Evolutionary conservation across 225 moss, liverwort and hornwort genomes (phyloP).

Genomic region (Takakia lepidozioides): DNA sequence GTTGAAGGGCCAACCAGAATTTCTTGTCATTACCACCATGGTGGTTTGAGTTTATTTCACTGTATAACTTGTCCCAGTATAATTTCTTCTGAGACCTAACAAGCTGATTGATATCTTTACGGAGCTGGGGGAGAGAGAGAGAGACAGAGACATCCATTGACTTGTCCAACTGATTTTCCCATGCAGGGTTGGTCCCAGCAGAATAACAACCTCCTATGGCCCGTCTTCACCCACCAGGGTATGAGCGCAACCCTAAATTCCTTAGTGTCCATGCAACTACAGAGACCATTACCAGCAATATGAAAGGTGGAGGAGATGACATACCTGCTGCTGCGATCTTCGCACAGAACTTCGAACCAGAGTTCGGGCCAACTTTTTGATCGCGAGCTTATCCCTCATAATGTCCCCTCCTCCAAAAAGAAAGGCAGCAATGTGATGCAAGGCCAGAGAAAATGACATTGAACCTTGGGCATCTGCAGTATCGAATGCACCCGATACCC

Average conservation of each 20-base stretch:
- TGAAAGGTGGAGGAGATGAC: background rate
- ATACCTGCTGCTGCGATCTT: constrained; percentile 69
- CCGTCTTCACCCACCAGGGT: no score
- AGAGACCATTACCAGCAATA: background rate
- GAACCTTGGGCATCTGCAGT: constrained; percentile 44
- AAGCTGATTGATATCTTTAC: no score
- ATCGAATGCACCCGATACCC: constrained; percentile 71
- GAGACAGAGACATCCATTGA: background rate
- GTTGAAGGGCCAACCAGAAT: no score
- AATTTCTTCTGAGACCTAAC: no score
- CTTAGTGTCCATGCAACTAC: no score
- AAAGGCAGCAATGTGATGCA: constrained; percentile 70
- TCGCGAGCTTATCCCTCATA: constrained; percentile 19
- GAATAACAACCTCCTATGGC: background rate
- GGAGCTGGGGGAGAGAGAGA: no score
- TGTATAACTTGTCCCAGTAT: no score
- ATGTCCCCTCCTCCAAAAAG: constrained; percentile 35
- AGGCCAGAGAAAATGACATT: constrained; percentile 47
- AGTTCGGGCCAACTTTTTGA: constrained; percentile 37
- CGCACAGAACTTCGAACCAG: constrained; percentile 67
- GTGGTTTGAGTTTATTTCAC: no score
- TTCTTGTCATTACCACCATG: no score
- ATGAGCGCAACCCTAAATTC: no score
- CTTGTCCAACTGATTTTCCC: background rate
- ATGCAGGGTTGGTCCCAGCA: background rate